Conservation (phyloP, 116 monocot species). For the Trichopus zeylanicus region DNA sequence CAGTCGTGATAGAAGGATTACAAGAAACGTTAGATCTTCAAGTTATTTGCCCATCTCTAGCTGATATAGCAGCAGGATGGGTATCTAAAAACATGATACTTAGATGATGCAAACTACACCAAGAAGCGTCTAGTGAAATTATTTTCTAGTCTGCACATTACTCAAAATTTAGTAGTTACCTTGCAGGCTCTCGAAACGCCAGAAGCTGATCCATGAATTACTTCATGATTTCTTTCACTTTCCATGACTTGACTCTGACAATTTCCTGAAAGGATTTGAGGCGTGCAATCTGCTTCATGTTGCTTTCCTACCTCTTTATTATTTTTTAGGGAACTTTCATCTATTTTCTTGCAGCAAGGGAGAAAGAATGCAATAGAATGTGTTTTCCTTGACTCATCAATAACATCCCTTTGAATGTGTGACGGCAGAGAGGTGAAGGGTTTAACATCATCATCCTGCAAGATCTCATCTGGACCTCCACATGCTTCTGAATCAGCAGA, state of each 20-base stretch:
- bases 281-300: conserved; percentile 24
- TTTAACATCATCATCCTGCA: conserved; percentile 9
- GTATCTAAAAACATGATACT: background rate
- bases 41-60: background rate
- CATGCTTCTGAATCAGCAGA: conserved; percentile 21
- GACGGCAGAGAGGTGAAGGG: conserved; percentile 6
- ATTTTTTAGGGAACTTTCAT: background rate
- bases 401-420: conserved; percentile 6
- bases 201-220: conserved; percentile 13
- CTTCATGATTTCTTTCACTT: conserved; percentile 17
- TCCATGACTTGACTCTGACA: conserved; percentile 14
- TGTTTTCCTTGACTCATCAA: conserved; percentile 12
- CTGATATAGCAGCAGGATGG: background rate
- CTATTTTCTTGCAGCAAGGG: conserved; percentile 7
- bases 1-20: background rate
- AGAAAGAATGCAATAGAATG: conserved; percentile 10
- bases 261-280: conserved; percentile 20
- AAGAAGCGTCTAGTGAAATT: conserved; percentile 1
- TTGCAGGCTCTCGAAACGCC: conserved; percentile 12
- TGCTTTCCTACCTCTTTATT: conserved; percentile 13
- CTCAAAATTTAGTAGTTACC: conserved; percentile 19
- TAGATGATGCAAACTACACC: background rate
- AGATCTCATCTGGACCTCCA: conserved; percentile 13
- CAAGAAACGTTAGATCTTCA: background rate
- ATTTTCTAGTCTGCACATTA: background rate